Evolutionary conservation across 192 early-diverging fungal species (phyloP).

Genomic region (Backusella tuberculispora): DNA sequence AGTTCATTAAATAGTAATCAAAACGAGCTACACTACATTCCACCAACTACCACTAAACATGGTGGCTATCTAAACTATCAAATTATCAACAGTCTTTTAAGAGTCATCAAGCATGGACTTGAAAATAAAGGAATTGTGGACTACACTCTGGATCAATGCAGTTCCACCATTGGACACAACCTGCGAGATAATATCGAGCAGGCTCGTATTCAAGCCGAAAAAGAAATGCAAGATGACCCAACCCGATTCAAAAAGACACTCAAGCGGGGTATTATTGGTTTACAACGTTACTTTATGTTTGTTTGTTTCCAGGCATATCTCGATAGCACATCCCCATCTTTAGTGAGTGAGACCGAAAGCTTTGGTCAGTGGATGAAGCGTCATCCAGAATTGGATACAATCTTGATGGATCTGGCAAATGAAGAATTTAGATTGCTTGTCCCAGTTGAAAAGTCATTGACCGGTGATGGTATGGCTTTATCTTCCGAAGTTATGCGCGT

Average conservation of each 20-base stretch:
- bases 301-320: conserved; percentile 65
- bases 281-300: conserved; percentile 59
- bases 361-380: conserved; percentile 60
- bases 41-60: background rate
- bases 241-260: conserved; percentile 20
- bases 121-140: conserved; percentile 61
- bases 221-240: conserved; percentile 24
- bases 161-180: conserved; percentile 38
- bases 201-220: conserved; percentile 43
- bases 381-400: conserved; percentile 61
- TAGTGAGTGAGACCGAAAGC: conserved; percentile 37
- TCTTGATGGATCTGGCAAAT: conserved; percentile 43
- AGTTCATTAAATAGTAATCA: background rate
- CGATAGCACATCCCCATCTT: conserved; percentile 35
- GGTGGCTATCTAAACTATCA: conserved; percentile 50
- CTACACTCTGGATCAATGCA: conserved; percentile 56
- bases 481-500: conserved; percentile 60
- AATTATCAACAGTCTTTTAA: conserved; percentile 59
- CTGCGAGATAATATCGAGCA: conserved; percentile 59
- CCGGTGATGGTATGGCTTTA: conserved; percentile 63
- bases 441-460: conserved; percentile 46
- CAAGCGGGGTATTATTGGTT: conserved; percentile 37
- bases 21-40: background rate
- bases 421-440: conserved; percentile 39
- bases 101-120: conserved; percentile 61